A percentile compares a stretch with the other conserved stretches of the same genome.
Evolutionary conservation across 129 eudicot species (phyloP).

Genomic region (Flaveria robusta): DNA sequence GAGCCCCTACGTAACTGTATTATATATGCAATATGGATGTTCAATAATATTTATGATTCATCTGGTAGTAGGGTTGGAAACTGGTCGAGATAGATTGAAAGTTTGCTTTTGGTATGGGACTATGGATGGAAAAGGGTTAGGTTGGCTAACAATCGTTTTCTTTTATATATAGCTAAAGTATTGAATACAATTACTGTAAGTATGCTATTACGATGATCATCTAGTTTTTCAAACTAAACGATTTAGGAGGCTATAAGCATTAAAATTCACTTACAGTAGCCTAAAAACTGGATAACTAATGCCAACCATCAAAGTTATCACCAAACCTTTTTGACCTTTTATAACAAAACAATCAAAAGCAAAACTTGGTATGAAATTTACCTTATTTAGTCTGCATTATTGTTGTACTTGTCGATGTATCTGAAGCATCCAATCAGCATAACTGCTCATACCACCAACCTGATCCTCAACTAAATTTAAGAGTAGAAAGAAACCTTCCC

Average conservation of each 20-base stretch:
- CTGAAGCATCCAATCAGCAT: constrained; percentile 82
- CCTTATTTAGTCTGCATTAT: constrained; percentile 39
- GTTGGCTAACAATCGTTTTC: not conserved
- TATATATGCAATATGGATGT: not conserved
- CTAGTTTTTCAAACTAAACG: not conserved
- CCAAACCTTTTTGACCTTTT: not conserved
- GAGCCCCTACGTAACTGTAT: not conserved
- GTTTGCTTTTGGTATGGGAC: not conserved
- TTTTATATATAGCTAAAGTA: not conserved
- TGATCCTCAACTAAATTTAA: constrained; percentile 84
- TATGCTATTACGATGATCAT: not conserved
- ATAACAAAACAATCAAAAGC: not conserved
- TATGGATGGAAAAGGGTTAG: not conserved
- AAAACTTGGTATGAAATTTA: constrained; percentile 1
- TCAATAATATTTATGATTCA: not conserved
- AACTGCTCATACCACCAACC: constrained; percentile 70
- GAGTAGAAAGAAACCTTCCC: constrained; percentile 90
- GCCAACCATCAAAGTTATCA: not conserved
- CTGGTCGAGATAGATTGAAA: not conserved
- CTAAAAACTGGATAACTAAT: not conserved
- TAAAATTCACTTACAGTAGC: not conserved
- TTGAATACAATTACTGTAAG: not conserved
- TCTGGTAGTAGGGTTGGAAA: not conserved
- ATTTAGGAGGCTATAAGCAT: not conserved
- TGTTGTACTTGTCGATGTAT: constrained; percentile 86